Evolutionary conservation across 345 rosid genomes (phyloP), one percentile per base, ranked within the genome.

Genomic region (Salix exigua): DNA sequence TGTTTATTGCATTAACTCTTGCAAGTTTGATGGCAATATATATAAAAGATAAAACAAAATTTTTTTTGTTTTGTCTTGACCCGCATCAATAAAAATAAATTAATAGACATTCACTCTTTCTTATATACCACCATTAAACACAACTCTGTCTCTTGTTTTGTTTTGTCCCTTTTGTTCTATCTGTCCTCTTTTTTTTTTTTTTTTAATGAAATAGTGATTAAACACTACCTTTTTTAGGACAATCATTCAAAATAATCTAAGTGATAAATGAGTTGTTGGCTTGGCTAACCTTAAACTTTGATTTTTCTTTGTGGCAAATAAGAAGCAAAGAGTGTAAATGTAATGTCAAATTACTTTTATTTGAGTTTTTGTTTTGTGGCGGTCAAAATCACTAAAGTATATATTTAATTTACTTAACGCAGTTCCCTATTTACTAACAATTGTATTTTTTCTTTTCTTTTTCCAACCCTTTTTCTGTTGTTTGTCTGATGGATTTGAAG

Each of bases 401-500:
- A 18, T 25, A 18, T 25, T 10, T 10, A 33, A 10, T 25, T 5
- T 10, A 33, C 21, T 19, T 61, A 40, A 58, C n/a, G 8, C 62
- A 50, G 9, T 62, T 64, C 28, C 38, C 44, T 23, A 65, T 46
- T 23, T 74, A 30, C 53, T 37, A 46, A 8, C 28, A 25, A 51
- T 65, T 44, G 18, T 28, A 35, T 1, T 62, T 21, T 46, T 19
- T 40, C 30, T 48, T 7, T 62, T 60, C 25, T 33, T 51, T 19
- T 35, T 58, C n/a, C 19, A 13, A 12, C 30, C 17, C 48, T 6
- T 33, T 33, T n/a, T 60, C 16, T 63, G 53, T 17, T 21, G 26
- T 72, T 71, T 53, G 30, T 63, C 67, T 82, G 53, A 2, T 61
- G 81, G 14, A 70, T 75, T 83, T 83, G 82, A 83, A 96, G 99